Evolutionary conservation across 768 basidiomycete species (phyloP).

Genomic region (Amanita molliuscula): DNA sequence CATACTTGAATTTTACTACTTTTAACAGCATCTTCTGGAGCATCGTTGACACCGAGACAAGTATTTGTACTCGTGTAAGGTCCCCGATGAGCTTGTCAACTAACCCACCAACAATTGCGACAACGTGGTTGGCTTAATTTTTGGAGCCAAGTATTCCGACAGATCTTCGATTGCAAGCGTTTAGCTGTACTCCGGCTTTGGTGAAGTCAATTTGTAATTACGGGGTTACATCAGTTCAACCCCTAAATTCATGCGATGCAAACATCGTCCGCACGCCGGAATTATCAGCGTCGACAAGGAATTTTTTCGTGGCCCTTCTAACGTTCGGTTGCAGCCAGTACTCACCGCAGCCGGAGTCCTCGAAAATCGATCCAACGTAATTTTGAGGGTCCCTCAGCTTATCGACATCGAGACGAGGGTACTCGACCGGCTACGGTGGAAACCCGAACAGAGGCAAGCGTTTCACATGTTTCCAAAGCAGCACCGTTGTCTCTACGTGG

Average conservation of each 20-base stretch:
- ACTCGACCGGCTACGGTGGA: neutral
- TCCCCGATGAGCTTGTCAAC: slow-evolving; percentile 4
- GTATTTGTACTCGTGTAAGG: slow-evolving; percentile 2
- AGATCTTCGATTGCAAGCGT: slow-evolving; percentile 1
- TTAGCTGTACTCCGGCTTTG: neutral
- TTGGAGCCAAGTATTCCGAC: neutral
- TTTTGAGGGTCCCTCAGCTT: neutral
- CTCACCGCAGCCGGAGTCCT: neutral
- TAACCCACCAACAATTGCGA: neutral
- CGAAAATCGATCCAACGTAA: slow-evolving; percentile 5
- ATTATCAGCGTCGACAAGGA: neutral
- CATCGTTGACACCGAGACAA: slow-evolving; percentile 5
- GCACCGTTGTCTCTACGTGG: neutral
- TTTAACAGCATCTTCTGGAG: slow-evolving; percentile 4
- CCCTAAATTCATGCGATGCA: neutral
- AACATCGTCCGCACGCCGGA: neutral
- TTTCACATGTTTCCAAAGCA: slow-evolving; percentile 1
- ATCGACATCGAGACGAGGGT: neutral
- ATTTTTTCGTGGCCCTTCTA: neutral
- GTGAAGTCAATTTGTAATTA: slow-evolving; percentile 2
- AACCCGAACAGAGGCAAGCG: neutral
- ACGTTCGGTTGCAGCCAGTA: neutral
- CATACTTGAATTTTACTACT: slow-evolving; percentile 4
- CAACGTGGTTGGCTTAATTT: neutral
- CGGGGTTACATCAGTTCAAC: slow-evolving; percentile 1